A percentile compares a stretch with the other conserved stretches of the same genome.
These are phyloP conservation scores for Abrus pulchellus DNA, from an alignment of 306 rosid species.

Conservation along the genomic window DNA sequence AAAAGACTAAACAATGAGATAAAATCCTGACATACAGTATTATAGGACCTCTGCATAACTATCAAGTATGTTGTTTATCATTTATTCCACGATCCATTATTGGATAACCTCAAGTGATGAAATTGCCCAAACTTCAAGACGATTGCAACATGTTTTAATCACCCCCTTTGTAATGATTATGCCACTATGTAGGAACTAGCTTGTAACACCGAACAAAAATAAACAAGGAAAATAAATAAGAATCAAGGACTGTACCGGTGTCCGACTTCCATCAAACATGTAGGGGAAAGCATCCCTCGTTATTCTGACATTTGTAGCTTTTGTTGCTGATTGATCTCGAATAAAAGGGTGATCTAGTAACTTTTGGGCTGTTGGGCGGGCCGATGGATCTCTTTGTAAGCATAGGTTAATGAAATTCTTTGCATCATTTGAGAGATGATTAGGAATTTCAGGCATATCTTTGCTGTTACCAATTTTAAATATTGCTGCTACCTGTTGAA, in stretches of 20 bases:
- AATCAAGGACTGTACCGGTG: conserved; percentile 71
- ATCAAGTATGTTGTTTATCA: not conserved
- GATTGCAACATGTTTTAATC: not conserved
- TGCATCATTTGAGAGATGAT: conserved; percentile 85
- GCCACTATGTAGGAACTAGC: conserved; percentile 9
- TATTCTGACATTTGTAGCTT: conserved; percentile 67
- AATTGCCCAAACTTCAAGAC: conserved; percentile 14
- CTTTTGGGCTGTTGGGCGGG: conserved; percentile 77
- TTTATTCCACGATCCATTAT: not conserved
- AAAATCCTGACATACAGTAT: conserved; percentile 9
- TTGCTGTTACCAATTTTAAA: conserved; percentile 98
- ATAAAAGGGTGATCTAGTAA: conserved; percentile 85
- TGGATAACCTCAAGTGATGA: not conserved
- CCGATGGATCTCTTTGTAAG: conserved; percentile 82
- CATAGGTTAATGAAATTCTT: conserved; percentile 79
- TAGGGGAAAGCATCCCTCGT: conserved; percentile 79
- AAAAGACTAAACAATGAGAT: conserved; percentile 7
- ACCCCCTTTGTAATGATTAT: not conserved
- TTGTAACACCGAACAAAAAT: conserved; percentile 37
- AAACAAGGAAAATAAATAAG: conserved; percentile 32
- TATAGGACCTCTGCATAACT: not conserved
- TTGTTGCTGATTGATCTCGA: conserved; percentile 78
- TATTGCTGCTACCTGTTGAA: conserved; percentile 93
- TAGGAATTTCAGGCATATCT: conserved; percentile 95
- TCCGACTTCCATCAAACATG: conserved; percentile 85